Base-by-base conservation (phyloP, 805 yeast species). In the Cyberlindnera japonica region DNA sequence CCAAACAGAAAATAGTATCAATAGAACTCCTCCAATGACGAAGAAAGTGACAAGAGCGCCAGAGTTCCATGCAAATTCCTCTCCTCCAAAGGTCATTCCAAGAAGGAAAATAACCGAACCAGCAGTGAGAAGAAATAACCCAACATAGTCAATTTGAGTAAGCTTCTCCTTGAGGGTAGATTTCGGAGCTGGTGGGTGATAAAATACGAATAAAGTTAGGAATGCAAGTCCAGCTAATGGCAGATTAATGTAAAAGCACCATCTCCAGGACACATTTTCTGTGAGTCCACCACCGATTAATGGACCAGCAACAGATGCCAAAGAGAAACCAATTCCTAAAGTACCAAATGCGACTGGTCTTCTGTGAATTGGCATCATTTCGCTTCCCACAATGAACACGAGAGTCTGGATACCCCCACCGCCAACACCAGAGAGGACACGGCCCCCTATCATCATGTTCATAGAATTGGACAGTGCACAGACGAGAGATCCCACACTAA, bases 171-270 rank as follows among this genome's bases (percentile, higher is more conserved):
- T 22, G 11, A 8, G 11, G 8, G 24, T 22, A 11, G 11, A 22
- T 22, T 22, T 22, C 11, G 24, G 24, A 11, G 11, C 11, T 22
- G 24, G 24, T 9, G 24, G 24, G 11, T 22, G 8, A 11, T 9
- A 22, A 11, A 22, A 22, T 8, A 11, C 24, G 24, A 0, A 69
- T 83, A 28, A 71, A 6, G 68, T 50, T 0, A 56, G 54, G 14
- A 67, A 50, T 0, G 76, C 72, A 3, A 65, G 41, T 3, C 81
- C 87, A 17, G 83, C 83, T 30, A 80, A 59, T 4, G 86, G 85
- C 24, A 83, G 56, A 57, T 81, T 82, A 45, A 83, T 67, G 61
- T 75, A 83, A 55, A 81, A 83, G 51, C 85, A 77, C 88, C 89
- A 81, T 51, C 89, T 67, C 89, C 89, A 83, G n/a, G 75, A 63